Evolutionary conservation across 1,284 basidiomycete genomes (phyloP).

Genomic region (Ustilago hordei): DNA sequence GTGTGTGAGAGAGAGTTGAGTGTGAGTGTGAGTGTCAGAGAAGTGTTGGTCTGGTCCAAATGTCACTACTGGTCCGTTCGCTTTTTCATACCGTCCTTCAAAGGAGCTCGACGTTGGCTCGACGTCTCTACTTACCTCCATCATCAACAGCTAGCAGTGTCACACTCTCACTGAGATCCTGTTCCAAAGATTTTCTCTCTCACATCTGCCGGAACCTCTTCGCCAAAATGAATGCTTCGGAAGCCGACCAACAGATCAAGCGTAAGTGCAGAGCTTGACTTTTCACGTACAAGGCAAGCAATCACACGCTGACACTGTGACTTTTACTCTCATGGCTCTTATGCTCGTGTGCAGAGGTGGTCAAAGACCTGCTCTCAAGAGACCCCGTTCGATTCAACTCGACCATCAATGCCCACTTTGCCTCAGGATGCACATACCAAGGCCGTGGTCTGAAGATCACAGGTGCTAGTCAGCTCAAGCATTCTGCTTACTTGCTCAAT

Average conservation of each 20-base stretch:
- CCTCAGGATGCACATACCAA: constrained; percentile 38
- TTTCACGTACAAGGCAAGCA: background rate
- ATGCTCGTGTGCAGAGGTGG: constrained; percentile 25
- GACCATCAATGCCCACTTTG: constrained; percentile 54
- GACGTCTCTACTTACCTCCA: background rate
- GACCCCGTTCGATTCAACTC: constrained; percentile 56
- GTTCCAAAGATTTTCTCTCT: background rate
- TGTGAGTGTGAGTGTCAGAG: too few species aligned
- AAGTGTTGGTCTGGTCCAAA: background rate
- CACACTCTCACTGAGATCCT: background rate
- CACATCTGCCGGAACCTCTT: background rate
- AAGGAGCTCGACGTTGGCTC: background rate
- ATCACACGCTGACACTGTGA: background rate
- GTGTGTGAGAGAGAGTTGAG: too few species aligned
- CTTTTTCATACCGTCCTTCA: background rate
- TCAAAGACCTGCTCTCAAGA: constrained; percentile 40
- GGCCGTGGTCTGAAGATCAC: constrained; percentile 54
- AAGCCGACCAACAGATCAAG: constrained; percentile 30
- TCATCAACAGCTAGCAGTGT: background rate
- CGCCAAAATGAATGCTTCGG: constrained; percentile 34
- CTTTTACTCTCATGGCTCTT: background rate
- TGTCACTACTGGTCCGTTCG: constrained; percentile 4
- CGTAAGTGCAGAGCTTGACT: constrained; percentile 14
- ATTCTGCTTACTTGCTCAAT: constrained; percentile 48
- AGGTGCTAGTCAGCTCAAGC: constrained; percentile 54